Evolutionary conservation across 2,329 filamentous ascomycete genomes (phyloP), one percentile per base, ranked within the genome.

Genomic region (Podosphaera aphanis): DNA sequence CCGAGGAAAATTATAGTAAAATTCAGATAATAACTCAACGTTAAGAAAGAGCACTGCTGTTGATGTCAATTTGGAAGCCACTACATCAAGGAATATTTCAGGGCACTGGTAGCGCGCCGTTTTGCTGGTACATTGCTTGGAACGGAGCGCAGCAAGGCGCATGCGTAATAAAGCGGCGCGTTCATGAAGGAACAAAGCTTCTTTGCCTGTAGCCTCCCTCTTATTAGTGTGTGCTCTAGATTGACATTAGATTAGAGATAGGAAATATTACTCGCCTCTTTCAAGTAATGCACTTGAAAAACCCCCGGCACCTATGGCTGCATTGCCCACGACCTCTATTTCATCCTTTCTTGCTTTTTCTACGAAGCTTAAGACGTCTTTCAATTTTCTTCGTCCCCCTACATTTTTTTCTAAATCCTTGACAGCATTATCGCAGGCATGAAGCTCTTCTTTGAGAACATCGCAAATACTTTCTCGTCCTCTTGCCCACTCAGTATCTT

Each of bases 11-110:
- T 90, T 85, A 64, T 94, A 93, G 65, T 93, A 94, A 61, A 95
- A 98, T 58, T 98, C 93, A 1, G 83, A 88, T 16, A 98, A 73
- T 18, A 98, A 71, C 64, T 98, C 92, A 10, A 95, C 90, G 57
- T 98, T 94, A 25, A 98, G 72, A 68, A 98, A 98, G 0, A 98
- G 74, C 7, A 98, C 90, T 2, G 90, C 88, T 0, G 90, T 98
- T 1, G 84, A 80, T 2, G 88, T 92, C 43, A 98, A 73, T 63
- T 95, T 95, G 53, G 86, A 83, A 1, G 90, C 86, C 1, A 93
- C 90, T 2, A 92, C 85, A 57, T 98, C 86, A n/a, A 98, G 74
- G 66, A 98, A 98, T 15, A 98, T 74, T 60, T 98, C 90, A 0
- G 90, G 90, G 58, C 90, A 98, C 64, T 90, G 76, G 64, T 95